Evolutionary conservation across 73 alveolate species (phyloP).

Genomic region (Durusdinium trenchii): DNA sequence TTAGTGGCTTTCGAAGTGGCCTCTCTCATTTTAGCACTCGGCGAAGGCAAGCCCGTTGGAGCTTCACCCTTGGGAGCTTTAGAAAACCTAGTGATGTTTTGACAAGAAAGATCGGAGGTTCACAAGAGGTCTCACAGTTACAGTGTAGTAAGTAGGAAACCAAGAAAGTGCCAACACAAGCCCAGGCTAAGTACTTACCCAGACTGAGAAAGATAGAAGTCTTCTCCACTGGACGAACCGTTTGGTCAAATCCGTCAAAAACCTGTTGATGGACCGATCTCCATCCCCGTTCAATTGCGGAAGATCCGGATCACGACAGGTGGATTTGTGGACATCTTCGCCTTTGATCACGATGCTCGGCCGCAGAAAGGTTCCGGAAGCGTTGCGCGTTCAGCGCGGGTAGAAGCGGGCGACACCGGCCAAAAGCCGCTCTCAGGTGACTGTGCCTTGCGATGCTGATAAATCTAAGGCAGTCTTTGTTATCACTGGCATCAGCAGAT

Average conservation of each 20-base stretch:
- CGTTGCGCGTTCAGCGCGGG: no score
- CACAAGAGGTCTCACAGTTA: not conserved
- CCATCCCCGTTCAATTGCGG: no score
- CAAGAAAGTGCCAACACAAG: not conserved
- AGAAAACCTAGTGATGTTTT: not conserved
- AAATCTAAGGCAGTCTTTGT: no score
- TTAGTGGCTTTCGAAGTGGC: slow-evolving; percentile 85
- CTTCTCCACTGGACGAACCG: not conserved
- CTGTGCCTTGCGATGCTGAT: no score
- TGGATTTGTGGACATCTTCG: slow-evolving; percentile 72
- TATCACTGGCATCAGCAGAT: no score
- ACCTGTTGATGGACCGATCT: no score
- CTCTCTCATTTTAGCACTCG: slow-evolving; percentile 69
- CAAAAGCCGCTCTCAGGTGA: no score
- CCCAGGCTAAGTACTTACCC: not conserved
- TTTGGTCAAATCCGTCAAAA: not conserved
- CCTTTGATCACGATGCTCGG: slow-evolving; percentile 70
- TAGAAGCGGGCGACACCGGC: no score
- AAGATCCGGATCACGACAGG: slow-evolving; percentile 20
- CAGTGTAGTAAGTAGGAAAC: not conserved
- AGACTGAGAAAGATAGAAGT: not conserved
- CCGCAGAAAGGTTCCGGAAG: no score
- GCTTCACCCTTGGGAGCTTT: not conserved
- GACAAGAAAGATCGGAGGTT: not conserved
- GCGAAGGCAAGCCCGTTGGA: not conserved